A percentile compares a stretch with the other conserved stretches of the same genome.
These are phyloP conservation scores for Ogataea ganodermae DNA, from an alignment of 805 yeast species.

Conservation along the genomic window DNA sequence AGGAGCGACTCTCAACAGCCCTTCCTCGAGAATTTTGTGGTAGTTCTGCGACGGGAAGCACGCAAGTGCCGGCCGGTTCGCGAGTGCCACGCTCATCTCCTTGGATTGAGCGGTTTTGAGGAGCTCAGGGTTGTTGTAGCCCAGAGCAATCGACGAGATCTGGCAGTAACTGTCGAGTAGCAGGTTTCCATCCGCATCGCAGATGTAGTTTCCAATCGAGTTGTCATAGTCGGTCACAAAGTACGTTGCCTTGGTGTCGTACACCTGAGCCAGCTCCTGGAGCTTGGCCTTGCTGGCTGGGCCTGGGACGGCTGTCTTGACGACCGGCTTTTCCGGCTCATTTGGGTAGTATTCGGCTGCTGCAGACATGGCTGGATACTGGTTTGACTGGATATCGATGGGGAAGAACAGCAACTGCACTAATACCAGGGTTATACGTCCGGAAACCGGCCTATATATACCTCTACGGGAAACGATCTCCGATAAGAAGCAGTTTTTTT, in stretches of 20 bases:
- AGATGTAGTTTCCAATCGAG: conserved; percentile 64
- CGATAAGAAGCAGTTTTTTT: conserved; percentile 3
- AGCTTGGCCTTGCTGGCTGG: conserved; percentile 43
- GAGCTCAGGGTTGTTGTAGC: conserved; percentile 69
- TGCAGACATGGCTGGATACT: conserved; percentile 32
- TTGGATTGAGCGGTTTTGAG: conserved; percentile 58
- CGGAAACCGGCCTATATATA: background rate
- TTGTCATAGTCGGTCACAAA: conserved; percentile 65
- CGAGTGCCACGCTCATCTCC: conserved; percentile 63
- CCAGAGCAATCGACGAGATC: conserved; percentile 69
- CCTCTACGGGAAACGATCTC: conserved; percentile 9
- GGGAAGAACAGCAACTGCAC: no score
- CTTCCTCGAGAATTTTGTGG: conserved; percentile 46
- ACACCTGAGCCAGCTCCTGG: conserved; percentile 46
- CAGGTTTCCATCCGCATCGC: conserved; percentile 64
- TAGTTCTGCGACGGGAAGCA: conserved; percentile 63
- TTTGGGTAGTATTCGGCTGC: conserved; percentile 41
- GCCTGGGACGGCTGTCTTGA: conserved; percentile 50
- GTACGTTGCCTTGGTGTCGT: conserved; percentile 63
- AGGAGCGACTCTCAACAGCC: conserved; percentile 63
- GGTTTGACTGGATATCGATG: no score
- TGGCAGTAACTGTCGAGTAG: conserved; percentile 70
- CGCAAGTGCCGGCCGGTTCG: conserved; percentile 70
- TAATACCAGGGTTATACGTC: no score
- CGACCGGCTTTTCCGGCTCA: conserved; percentile 50